These are phyloP conservation scores for Hyparrhenia diplandra DNA, from an alignment of 176 grass and related monocot species.

Conservation along the genomic window DNA sequence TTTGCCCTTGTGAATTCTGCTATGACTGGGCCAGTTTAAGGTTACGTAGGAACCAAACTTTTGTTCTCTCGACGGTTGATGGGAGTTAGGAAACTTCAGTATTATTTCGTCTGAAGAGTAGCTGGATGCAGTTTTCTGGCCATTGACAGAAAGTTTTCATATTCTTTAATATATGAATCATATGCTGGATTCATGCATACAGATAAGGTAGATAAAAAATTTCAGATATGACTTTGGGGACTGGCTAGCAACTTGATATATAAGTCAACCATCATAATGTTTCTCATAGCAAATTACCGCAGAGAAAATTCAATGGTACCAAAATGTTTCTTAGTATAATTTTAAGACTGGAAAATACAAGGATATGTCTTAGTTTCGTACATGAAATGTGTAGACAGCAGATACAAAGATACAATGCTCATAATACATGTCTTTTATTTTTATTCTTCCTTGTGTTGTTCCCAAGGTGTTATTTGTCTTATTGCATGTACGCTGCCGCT, in stretches of 20 bases:
- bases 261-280: neutral
- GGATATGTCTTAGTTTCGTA: neutral
- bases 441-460: neutral
- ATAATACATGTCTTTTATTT: neutral
- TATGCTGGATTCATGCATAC: neutral
- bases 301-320: neutral
- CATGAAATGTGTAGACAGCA: neutral
- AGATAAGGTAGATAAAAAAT: neutral
- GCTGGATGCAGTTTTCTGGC: neutral
- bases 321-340: neutral
- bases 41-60: neutral
- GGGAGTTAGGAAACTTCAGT: neutral
- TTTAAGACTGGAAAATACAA: neutral
- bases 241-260: neutral
- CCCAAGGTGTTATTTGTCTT: constrained; percentile 1
- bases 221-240: neutral
- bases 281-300: neutral
- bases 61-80: neutral
- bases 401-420: neutral
- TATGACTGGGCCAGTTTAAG: neutral
- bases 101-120: neutral
- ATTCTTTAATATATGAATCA: neutral
- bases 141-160: neutral
- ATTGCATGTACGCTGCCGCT: neutral
- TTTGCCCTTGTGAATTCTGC: neutral